Base-by-base conservation (phyloP, 2,329 filamentous ascomycete species). In the Sporothrix inflata region DNA sequence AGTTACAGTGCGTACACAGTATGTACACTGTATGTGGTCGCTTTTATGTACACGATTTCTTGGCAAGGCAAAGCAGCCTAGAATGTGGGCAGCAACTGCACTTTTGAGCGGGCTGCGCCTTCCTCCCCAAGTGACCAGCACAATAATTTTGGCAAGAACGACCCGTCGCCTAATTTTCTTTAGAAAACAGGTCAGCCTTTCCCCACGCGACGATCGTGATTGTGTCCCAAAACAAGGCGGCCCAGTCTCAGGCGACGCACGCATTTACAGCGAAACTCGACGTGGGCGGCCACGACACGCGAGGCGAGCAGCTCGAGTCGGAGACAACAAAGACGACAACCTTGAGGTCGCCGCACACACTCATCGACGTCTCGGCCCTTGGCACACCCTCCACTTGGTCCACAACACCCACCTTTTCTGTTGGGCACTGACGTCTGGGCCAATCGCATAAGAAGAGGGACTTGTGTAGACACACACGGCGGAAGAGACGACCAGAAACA, bases 71-170 rank as follows among this genome's bases (percentile, higher is more conserved):
- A 42, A 16, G 57, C n/a, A 63, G 57, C 57, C 57, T 63, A 63
- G 6, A 12, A 11, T n/a, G 38, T 38, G 30, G 55, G 57, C 7
- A 61, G 24, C 9, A 61, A 38, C 9, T 60, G 30, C 55, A 40
- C 30, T 57, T n/a, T n/a, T n/a, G n/a, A n/a, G 49, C 24, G 47
- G 24, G 4, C 34, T 21, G 57, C 30, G 34, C 34, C 57, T 63
- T 42, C 57, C 34, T 63, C 38, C 9, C 19, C 38, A 14, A 63
- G 53, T 34, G 57, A n/a, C 19, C 57, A 24, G n/a, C 30, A 61
- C 34, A 34, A 42, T 63, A 34, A 21, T 63, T 57, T 42, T 42
- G 38, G 57, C 34, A 63, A 42, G 57, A 63, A 24, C 60, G 60
- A 65, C 34, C 38, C 38, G 21, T 42, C 9, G 21, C 60, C n/a